Conservation (phyloP, 2,329 filamentous ascomycete species). For the Alternaria infectoria region DNA sequence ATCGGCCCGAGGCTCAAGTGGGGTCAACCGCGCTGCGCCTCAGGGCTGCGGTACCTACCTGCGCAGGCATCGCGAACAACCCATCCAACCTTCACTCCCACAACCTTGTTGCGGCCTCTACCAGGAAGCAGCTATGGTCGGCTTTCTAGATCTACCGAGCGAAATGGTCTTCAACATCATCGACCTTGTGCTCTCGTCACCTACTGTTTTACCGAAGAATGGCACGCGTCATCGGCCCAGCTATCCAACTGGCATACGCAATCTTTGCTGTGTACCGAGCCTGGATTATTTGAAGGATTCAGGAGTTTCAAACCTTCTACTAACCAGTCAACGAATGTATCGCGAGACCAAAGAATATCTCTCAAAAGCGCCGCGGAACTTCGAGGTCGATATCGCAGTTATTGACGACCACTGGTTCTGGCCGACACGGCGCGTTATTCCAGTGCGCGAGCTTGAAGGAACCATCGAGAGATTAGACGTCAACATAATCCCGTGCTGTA, state of each 20-base stretch:
- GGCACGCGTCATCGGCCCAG: constrained; percentile 8
- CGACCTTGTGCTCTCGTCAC: constrained; percentile 5
- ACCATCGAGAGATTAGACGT: not conserved
- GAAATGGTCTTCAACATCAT: constrained; percentile 19
- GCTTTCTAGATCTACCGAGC: constrained; percentile 17
- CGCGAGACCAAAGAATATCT: not conserved
- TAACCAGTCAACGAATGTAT: not conserved
- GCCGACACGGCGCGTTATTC: not conserved
- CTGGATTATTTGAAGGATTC: not conserved
- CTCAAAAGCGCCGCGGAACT: not conserved
- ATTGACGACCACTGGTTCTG: not conserved
- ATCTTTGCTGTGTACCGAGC: constrained; percentile 6
- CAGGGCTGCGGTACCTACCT: not conserved
- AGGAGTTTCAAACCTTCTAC: not conserved
- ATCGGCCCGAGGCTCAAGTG: not conserved
- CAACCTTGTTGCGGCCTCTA: not conserved
- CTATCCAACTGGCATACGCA: not conserved
- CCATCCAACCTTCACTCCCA: not conserved
- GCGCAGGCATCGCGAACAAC: not conserved
- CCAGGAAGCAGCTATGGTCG: constrained; percentile 9
- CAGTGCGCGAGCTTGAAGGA: not conserved
- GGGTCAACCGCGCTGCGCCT: not conserved
- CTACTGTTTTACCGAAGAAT: not conserved
- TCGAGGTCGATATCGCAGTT: not conserved
- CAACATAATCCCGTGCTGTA: constrained; percentile 1